Conservation (phyloP, 2,329 filamentous ascomycete genomes). For the Sporothrix schenckii region DNA sequence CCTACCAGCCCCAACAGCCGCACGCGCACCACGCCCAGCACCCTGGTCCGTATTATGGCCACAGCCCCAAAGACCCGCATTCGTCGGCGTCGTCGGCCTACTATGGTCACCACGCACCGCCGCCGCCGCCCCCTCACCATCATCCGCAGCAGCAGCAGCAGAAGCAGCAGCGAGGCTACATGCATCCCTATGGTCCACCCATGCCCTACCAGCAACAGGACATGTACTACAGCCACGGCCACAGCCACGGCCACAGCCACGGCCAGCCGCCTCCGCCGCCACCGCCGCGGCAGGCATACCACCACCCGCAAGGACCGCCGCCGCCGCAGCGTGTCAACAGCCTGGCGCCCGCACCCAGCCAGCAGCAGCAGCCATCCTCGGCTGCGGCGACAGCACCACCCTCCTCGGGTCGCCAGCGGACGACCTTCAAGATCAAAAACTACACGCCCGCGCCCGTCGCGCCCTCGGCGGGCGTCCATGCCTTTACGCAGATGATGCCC, state of each 20-base stretch:
- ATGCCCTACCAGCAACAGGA: constrained; percentile 39
- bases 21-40: background rate
- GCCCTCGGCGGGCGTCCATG: constrained; percentile 33
- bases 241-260: background rate
- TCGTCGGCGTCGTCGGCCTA: constrained; percentile 11
- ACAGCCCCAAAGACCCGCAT: constrained; percentile 1
- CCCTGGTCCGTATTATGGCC: background rate
- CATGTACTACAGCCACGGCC: too few relatives aligned
- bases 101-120: constrained; percentile 11
- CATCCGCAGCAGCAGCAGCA: background rate
- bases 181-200: background rate
- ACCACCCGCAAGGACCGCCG: background rate
- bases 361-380: background rate
- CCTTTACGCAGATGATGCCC: constrained; percentile 36
- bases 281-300: background rate
- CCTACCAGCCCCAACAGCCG: constrained; percentile 7
- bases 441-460: constrained; percentile 37
- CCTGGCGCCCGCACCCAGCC: constrained; percentile 6
- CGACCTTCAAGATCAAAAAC: constrained; percentile 45
- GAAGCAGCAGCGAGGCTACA: background rate
- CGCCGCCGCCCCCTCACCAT: background rate
- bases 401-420: constrained; percentile 35
- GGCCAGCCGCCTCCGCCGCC: constrained; percentile 3
- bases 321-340: constrained; percentile 15
- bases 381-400: constrained; percentile 28